phyloP scores from a whole-genome alignment of 2,329 filamentous ascomycete genomes.

The Trichocomaceae sp. region DNA sequence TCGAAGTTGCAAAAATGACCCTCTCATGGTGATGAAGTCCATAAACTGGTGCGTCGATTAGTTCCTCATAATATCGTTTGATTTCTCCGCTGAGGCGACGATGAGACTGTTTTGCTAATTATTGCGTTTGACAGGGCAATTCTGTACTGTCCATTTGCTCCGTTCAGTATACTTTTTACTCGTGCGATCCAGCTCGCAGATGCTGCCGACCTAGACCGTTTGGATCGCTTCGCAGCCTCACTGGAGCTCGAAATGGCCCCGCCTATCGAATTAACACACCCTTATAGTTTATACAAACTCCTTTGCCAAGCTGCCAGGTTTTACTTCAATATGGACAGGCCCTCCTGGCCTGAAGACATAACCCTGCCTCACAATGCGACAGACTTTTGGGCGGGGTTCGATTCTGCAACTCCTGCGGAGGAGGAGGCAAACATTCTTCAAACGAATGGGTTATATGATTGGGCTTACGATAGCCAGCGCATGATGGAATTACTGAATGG shows the following conservation, averaged over 20 bases:
- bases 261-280: not conserved
- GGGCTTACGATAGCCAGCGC: constrained; percentile 1
- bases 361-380: no score
- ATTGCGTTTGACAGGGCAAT: not conserved
- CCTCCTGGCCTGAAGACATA: not conserved
- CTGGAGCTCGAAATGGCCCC: not conserved
- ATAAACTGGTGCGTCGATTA: no score
- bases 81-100: no score
- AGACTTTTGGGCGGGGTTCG: no score
- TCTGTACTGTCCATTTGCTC: not conserved
- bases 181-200: constrained; percentile 6
- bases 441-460: no score
- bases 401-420: no score
- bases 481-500: constrained; percentile 2
- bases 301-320: constrained; percentile 8
- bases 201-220: not conserved
- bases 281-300: constrained; percentile 3
- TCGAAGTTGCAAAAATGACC: constrained; percentile 1
- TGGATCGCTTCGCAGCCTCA: constrained; percentile 1
- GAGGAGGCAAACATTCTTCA: no score
- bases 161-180: constrained; percentile 8
- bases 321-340: not conserved
- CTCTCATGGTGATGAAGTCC: not conserved
- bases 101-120: no score
- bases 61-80: no score